These are phyloP conservation scores for Jackrogersella multiformis DNA, from an alignment of 495 filamentous ascomycete species.

Conservation along the genomic window DNA sequence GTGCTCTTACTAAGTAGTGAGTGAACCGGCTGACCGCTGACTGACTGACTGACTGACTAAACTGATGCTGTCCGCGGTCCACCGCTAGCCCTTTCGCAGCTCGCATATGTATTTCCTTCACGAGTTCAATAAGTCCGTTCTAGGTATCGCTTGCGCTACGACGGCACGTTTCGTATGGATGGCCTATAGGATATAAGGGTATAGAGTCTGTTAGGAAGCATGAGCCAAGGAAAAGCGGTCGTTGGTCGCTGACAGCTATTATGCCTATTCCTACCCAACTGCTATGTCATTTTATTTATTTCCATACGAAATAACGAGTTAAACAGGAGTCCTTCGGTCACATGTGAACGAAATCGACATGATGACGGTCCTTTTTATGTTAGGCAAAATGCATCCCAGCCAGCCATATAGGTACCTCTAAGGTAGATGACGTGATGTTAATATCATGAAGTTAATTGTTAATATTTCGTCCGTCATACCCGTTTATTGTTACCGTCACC, in stretches of 20 bases:
- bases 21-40: conserved; percentile 40
- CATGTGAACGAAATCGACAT: conserved; percentile 24
- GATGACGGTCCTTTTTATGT: conserved; percentile 14
- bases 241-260: conserved; percentile 5
- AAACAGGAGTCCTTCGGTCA: conserved; percentile 2
- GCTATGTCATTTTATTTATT: not conserved
- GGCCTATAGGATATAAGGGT: conserved; percentile 14
- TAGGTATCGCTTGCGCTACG: conserved; percentile 16
- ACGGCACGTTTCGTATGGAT: conserved; percentile 14
- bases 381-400: conserved; percentile 30
- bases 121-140: conserved; percentile 23
- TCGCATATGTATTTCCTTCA: conserved; percentile 2
- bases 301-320: conserved; percentile 1
- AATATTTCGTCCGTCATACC: conserved; percentile 17
- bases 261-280: conserved; percentile 21
- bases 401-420: conserved; percentile 7
- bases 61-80: conserved; percentile 10
- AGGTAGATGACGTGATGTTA: conserved; percentile 36
- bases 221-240: conserved; percentile 31
- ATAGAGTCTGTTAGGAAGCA: not conserved
- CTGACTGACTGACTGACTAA: not conserved
- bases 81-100: conserved; percentile 16
- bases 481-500: conserved; percentile 21
- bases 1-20: too few species aligned
- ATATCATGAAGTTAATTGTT: conserved; percentile 30